A percentile compares a stretch with the other conserved stretches of the same genome.
Evolutionary conservation across 768 basidiomycete species (phyloP).

Genomic region (Suillus hirtellus): DNA sequence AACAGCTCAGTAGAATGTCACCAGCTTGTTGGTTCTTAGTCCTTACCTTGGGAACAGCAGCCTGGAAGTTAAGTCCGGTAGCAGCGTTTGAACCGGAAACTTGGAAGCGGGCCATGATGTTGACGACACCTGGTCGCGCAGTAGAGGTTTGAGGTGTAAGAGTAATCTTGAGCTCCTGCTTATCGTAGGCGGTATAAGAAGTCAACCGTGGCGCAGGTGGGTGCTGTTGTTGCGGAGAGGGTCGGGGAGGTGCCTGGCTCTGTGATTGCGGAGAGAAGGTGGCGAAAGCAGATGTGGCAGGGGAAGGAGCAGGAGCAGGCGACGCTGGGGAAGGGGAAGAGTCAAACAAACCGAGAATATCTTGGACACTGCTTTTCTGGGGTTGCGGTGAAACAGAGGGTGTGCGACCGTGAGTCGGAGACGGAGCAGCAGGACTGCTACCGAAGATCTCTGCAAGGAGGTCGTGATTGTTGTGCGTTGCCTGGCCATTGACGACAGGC

Average conservation of each 20-base stretch:
- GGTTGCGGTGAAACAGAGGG: slow-evolving; percentile 45
- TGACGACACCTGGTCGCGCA: slow-evolving; percentile 82
- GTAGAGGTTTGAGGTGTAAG: slow-evolving; percentile 85
- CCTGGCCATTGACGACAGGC: slow-evolving; percentile 43
- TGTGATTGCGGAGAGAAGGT: slow-evolving; percentile 42
- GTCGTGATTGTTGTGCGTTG: slow-evolving; percentile 71
- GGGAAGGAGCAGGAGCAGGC: slow-evolving; percentile 16
- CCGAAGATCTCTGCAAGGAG: slow-evolving; percentile 95
- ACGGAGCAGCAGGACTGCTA: slow-evolving; percentile 33
- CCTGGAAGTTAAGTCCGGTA: slow-evolving; percentile 86
- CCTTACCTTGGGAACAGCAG: slow-evolving; percentile 90
- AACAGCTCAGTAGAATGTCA: background rate
- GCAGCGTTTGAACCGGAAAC: slow-evolving; percentile 54
- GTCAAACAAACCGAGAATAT: slow-evolving; percentile 90
- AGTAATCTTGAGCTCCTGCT: slow-evolving; percentile 86
- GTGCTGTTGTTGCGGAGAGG: slow-evolving; percentile 36
- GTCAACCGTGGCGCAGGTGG: slow-evolving; percentile 53
- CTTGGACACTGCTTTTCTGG: slow-evolving; percentile 69
- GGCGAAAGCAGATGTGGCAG: slow-evolving; percentile 25
- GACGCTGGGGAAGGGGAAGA: slow-evolving; percentile 40
- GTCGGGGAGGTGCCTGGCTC: slow-evolving; percentile 34
- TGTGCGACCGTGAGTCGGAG: slow-evolving; percentile 33
- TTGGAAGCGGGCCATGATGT: slow-evolving; percentile 88
- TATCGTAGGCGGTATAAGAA: slow-evolving; percentile 87
- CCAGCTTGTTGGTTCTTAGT: slow-evolving; percentile 4